Evolutionary conservation across 805 yeast species (phyloP).

Genomic region (Yueomyces sp.): DNA sequence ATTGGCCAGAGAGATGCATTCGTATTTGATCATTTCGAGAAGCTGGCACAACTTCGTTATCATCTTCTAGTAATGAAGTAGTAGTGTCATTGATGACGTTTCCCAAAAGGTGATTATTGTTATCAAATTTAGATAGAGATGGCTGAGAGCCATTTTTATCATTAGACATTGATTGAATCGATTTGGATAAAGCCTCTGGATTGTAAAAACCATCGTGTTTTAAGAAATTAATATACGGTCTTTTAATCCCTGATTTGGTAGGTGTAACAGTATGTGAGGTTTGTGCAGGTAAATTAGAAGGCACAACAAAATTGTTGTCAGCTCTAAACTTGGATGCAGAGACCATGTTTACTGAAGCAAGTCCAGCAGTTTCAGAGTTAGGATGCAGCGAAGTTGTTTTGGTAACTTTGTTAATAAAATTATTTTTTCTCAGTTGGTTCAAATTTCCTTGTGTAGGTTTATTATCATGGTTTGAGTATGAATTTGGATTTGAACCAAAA

Average conservation of each 20-base stretch:
- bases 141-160: not conserved
- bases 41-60: slow-evolving; percentile 15
- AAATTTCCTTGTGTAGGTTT: not conserved
- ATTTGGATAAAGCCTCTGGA: not conserved
- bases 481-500: not conserved
- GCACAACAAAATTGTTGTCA: not conserved
- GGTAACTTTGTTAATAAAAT: not conserved
- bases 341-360: no score
- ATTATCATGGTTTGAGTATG: not conserved
- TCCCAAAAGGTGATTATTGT: no score
- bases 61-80: not conserved
- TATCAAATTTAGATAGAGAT: no score
- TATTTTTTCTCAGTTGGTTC: not conserved
- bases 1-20: slow-evolving; percentile 2
- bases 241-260: slow-evolving; percentile 3
- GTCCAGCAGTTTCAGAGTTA: no score
- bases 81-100: no score
- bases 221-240: slow-evolving; percentile 13
- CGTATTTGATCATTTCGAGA: slow-evolving; percentile 8
- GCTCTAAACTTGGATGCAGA: no score
- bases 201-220: slow-evolving; percentile 8
- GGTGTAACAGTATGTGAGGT: not conserved
- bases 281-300: not conserved
- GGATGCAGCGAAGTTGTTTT: not conserved
- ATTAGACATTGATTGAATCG: not conserved